These are phyloP conservation scores for Heliamphora exappendiculata DNA, from an alignment of 148 eudicot species.

Conservation along the genomic window DNA sequence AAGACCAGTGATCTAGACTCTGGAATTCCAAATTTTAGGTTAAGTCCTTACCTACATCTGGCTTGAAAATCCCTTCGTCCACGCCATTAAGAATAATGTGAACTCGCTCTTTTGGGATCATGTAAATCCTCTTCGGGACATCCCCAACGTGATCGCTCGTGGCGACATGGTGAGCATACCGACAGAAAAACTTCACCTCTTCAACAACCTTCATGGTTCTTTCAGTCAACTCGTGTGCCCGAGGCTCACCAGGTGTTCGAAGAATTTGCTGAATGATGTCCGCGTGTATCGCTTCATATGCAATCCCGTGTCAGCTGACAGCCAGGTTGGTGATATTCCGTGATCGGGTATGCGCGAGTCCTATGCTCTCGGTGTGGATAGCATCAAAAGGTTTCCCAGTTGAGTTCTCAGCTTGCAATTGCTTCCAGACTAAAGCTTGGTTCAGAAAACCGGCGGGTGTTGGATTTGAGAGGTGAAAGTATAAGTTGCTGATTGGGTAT, in stretches of 20 bases:
- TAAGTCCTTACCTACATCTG: constrained; percentile 30
- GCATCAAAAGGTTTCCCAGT: constrained; percentile 38
- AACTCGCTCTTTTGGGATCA: constrained; percentile 50
- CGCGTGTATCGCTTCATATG: constrained; percentile 40
- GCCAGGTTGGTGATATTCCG: constrained; percentile 31
- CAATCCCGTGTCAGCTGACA: constrained; percentile 55
- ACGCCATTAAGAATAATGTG: constrained; percentile 47
- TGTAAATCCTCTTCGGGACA: constrained; percentile 41
- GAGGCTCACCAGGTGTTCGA: constrained; percentile 22
- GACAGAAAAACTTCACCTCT: constrained; percentile 38
- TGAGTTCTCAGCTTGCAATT: constrained; percentile 30
- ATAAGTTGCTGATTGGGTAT: constrained; percentile 23
- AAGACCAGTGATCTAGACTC: constrained; percentile 26
- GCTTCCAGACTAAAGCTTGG: constrained; percentile 40
- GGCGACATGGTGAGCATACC: constrained; percentile 49
- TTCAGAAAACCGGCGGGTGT: constrained; percentile 35
- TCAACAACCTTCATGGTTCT: constrained; percentile 31
- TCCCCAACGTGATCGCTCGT: constrained; percentile 50
- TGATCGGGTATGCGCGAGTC: constrained; percentile 34
- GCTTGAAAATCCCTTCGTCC: constrained; percentile 41
- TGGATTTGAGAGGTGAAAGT: constrained; percentile 38
- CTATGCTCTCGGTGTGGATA: constrained; percentile 45
- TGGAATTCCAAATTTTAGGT: constrained; percentile 22
- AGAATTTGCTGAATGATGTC: constrained; percentile 45
- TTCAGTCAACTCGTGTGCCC: constrained; percentile 25